Conservation (phyloP, 2,329 filamentous ascomycete species). For the Elsinoe ampelina region DNA sequence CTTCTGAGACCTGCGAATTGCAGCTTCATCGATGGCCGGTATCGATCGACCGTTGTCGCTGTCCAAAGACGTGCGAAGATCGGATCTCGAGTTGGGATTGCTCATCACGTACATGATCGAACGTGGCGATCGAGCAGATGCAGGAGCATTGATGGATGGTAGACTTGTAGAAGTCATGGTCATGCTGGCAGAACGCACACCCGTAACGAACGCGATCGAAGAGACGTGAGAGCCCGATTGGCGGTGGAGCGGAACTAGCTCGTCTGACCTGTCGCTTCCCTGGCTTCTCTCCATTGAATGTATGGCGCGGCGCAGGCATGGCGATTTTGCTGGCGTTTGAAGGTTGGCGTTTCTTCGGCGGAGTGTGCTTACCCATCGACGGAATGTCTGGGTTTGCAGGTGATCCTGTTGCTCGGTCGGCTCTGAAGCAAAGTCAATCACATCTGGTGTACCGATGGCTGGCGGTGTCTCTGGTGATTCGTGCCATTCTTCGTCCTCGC, state of each 20-base stretch:
- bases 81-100: constrained; percentile 51
- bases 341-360: constrained; percentile 46
- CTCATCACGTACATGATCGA: constrained; percentile 51
- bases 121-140: constrained; percentile 43
- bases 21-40: constrained; percentile 53
- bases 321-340: constrained; percentile 27
- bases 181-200: constrained; percentile 69
- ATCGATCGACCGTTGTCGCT: constrained; percentile 39
- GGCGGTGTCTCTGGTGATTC: not conserved
- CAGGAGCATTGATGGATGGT: constrained; percentile 50
- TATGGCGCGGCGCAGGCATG: constrained; percentile 22
- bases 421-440: constrained; percentile 5
- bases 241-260: constrained; percentile 23
- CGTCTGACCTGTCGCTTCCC: not conserved
- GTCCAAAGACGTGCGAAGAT: constrained; percentile 56
- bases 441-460: constrained; percentile 5
- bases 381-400: constrained; percentile 43
- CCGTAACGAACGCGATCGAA: constrained; percentile 71
- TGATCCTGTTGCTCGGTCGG: not conserved
- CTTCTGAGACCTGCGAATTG: constrained; percentile 62
- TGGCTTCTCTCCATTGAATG: constrained; percentile 11
- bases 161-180: constrained; percentile 67
- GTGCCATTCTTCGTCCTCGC: not conserved
- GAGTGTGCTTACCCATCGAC: constrained; percentile 64
- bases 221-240: constrained; percentile 54